phyloP scores from a whole-genome alignment of 2,329 filamentous ascomycete species.

The Pyrenochaeta sp. region DNA sequence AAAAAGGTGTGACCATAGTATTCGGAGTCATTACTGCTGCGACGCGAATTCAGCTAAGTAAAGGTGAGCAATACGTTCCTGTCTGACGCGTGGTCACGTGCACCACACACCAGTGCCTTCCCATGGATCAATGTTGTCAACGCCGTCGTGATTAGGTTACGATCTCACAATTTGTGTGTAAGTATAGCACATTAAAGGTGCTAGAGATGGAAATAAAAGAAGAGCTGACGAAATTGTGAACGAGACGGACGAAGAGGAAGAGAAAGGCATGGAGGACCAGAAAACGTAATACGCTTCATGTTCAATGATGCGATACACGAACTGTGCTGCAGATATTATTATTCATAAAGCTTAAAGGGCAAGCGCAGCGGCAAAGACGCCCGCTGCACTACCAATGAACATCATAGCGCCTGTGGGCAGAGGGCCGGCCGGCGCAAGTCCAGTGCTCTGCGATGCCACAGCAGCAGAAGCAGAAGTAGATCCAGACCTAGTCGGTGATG shows the following conservation, averaged over 20 bases:
- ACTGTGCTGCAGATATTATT: too few relatives aligned
- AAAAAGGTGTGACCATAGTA: slow-evolving; percentile 1
- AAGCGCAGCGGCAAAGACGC: slow-evolving; percentile 32
- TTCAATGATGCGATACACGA: too few relatives aligned
- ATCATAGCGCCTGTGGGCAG: slow-evolving; percentile 28
- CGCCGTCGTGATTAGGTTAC: too few relatives aligned
- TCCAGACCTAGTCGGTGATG: slow-evolving; percentile 5
- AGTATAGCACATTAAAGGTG: too few relatives aligned
- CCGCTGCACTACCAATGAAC: slow-evolving; percentile 33
- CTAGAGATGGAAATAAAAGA: too few relatives aligned
- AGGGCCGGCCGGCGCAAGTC: slow-evolving; percentile 26
- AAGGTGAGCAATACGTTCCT: background rate
- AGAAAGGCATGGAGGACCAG: too few relatives aligned
- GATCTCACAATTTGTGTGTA: too few relatives aligned
- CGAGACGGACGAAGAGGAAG: too few relatives aligned
- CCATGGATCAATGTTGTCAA: too few relatives aligned
- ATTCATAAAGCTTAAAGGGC: slow-evolving; percentile 23
- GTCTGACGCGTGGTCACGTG: slow-evolving; percentile 8
- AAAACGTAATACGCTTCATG: too few relatives aligned
- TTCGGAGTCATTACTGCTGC: background rate
- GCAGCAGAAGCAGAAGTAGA: slow-evolving; percentile 18
- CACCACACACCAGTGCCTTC: too few relatives aligned
- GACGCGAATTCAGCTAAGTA: background rate
- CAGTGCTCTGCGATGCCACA: slow-evolving; percentile 12
- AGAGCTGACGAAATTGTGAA: too few relatives aligned